These are phyloP conservation scores for Evansstolkia leycettana DNA, from an alignment of 495 filamentous ascomycete genomes.

Conservation along the genomic window DNA sequence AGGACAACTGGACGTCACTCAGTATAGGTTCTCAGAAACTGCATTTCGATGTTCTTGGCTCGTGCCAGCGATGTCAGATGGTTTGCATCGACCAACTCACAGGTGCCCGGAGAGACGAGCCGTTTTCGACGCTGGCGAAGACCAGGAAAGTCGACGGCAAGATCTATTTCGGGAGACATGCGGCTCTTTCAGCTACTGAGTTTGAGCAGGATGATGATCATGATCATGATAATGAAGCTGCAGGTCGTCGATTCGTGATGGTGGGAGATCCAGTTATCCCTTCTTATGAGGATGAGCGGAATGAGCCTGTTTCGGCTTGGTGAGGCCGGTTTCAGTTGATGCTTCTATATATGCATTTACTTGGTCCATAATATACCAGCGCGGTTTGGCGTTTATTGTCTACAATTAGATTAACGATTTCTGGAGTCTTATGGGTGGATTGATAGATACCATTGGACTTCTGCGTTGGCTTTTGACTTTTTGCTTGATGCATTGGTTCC, in stretches of 20 bases:
- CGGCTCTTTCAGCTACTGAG: constrained; percentile 21
- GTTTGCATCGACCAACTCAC: constrained; percentile 84
- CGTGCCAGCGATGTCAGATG: constrained; percentile 88
- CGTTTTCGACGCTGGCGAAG: constrained; percentile 77
- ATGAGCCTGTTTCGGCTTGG: background rate
- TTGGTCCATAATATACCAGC: no score
- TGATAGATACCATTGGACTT: no score
- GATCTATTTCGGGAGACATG: constrained; percentile 79
- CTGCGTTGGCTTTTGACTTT: no score
- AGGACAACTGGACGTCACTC: constrained; percentile 34
- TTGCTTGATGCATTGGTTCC: no score
- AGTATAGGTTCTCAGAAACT: constrained; percentile 22
- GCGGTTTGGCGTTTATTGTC: no score
- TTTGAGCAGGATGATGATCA: constrained; percentile 2
- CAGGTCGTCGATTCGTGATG: constrained; percentile 21
- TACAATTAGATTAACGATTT: no score
- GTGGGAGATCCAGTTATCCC: constrained; percentile 31
- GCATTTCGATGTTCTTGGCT: constrained; percentile 58
- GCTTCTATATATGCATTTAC: background rate
- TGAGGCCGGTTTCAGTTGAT: background rate
- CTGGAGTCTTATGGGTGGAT: no score
- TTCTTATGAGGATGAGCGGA: constrained; percentile 7
- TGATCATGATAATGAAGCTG: constrained; percentile 1
- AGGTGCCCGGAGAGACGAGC: constrained; percentile 65
- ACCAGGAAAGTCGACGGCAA: constrained; percentile 70